Conservation (phyloP, 1,139 yeast species). For the Nematodospora anomalae region DNA sequence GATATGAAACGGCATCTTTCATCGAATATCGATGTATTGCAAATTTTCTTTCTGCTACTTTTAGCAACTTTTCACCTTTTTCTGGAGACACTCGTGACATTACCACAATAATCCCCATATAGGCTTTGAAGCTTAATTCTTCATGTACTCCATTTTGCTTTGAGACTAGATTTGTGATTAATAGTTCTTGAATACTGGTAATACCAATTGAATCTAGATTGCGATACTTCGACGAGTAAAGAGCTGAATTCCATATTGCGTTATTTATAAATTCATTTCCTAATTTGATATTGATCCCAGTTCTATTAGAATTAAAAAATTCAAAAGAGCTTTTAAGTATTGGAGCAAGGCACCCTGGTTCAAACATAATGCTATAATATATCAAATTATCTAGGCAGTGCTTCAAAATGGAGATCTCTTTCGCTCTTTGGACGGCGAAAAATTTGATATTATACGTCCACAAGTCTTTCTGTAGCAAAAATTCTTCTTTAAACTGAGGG, state of each 20-base stretch:
- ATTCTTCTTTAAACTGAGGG: constrained; percentile 34
- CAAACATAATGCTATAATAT: constrained; percentile 27
- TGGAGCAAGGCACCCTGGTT: constrained; percentile 20
- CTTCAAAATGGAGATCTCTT: constrained; percentile 21
- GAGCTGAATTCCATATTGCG: constrained; percentile 25
- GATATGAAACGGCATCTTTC: constrained; percentile 24
- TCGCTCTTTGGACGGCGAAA: constrained; percentile 20
- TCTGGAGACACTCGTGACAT: constrained; percentile 24
- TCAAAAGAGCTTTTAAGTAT: constrained; percentile 20
- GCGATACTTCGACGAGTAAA: constrained; percentile 16
- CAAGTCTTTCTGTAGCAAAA: constrained; percentile 36
- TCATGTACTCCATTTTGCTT: background rate
- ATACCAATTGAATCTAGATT: constrained; percentile 4
- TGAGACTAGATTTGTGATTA: constrained; percentile 22
- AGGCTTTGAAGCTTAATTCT: constrained; percentile 30
- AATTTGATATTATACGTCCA: constrained; percentile 28
- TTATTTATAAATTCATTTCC: constrained; percentile 21
- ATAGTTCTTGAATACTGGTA: constrained; percentile 28
- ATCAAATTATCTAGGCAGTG: constrained; percentile 26
- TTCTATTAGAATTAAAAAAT: constrained; percentile 14
- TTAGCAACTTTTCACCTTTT: constrained; percentile 30
- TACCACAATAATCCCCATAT: constrained; percentile 41
- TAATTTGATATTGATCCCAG: constrained; percentile 16
- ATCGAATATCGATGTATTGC: constrained; percentile 8
- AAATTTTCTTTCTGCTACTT: constrained; percentile 29